Evolutionary conservation across 208 protist genomes (phyloP), one percentile per base, ranked within the genome.

Genomic region (Leishmania braziliensis): DNA sequence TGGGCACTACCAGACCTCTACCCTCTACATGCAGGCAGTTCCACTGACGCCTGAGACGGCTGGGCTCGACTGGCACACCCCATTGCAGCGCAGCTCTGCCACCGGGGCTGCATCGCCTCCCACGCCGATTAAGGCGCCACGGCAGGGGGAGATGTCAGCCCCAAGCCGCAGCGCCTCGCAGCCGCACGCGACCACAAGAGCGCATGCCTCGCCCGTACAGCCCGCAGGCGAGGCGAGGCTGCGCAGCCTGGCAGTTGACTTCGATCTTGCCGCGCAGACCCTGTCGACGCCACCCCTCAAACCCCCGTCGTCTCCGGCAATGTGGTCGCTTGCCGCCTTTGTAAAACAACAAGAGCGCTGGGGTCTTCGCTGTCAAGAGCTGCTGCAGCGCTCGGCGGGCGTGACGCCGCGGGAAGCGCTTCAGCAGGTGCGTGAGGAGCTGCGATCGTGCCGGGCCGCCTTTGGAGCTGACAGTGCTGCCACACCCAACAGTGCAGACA

Each of bases 331-430:
- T 23, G 26, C 29, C 1, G 76, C 82, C 1, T 81, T 85, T 20
- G 33, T 75, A 0, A 66, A 72, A 20, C 84, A 88, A 56, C 80
- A 84, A 58, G 26, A 50, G 39, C 75, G 77, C 1, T 88, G 84
- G 84, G 58, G 20, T 10, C 36, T 18, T 23, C 80, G 75, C 50
- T 80, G 68, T 68, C 14, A 62, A 3, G 73, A 63, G 23, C 78
- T 88, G 63, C 77, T 60, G 23, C 29, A 72, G 18, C 58, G 71
- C 20, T 23, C 63, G 5, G 43, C 5, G 0, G 39, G 58, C 18
- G 26, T 73, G n/a, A 63, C 76, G 48, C 23, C 63, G n/a, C 53
- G 36, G 29, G 54, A 79, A 29, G 77, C 72, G 62, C 80, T 88
- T 36, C 48, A 36, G 16, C 29, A 77, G 50, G 75, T 88, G 39